Percentiles rank a stretch among this genome's conserved stretches.
phyloP scores from a whole-genome alignment of 768 basidiomycete genomes.

The Mrakia hoshinonis region DNA sequence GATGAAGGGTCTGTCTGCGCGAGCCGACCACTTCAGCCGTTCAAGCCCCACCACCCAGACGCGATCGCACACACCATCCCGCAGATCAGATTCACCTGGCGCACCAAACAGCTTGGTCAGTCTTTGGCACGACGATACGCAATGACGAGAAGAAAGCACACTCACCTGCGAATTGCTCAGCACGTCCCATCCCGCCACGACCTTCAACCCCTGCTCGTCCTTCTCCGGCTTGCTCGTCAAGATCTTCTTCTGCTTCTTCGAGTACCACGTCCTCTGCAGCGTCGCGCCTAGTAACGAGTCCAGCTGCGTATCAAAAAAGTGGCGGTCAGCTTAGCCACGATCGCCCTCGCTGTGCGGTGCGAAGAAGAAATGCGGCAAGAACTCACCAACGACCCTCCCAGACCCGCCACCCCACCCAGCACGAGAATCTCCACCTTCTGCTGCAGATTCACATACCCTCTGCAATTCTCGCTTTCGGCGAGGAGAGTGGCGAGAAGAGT shows the following conservation, averaged over 20 bases:
- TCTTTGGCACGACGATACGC: background rate
- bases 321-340: too few relatives aligned
- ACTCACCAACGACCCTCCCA: conserved; percentile 5
- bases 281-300: conserved; percentile 85
- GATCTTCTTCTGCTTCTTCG: conserved; percentile 53
- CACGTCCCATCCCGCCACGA: conserved; percentile 8
- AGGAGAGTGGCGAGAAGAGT: conserved; percentile 52
- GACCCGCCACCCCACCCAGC: background rate
- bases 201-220: background rate
- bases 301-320: conserved; percentile 47
- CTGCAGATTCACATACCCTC: conserved; percentile 27
- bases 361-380: too few relatives aligned
- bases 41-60: background rate
- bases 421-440: background rate
- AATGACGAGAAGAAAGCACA: background rate
- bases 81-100: background rate
- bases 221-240: conserved; percentile 36
- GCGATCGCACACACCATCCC: background rate
- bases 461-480: conserved; percentile 56
- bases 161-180: background rate
- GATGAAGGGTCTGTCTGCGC: too few relatives aligned
- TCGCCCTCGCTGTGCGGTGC: too few relatives aligned
- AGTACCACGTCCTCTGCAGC: conserved; percentile 70
- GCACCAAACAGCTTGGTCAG: background rate
- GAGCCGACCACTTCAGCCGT: background rate